Percentiles rank a stretch among this genome's conserved stretches.
Conservation (phyloP, 139 green algal species). For the Auxenochlorella protothecoides region DNA sequence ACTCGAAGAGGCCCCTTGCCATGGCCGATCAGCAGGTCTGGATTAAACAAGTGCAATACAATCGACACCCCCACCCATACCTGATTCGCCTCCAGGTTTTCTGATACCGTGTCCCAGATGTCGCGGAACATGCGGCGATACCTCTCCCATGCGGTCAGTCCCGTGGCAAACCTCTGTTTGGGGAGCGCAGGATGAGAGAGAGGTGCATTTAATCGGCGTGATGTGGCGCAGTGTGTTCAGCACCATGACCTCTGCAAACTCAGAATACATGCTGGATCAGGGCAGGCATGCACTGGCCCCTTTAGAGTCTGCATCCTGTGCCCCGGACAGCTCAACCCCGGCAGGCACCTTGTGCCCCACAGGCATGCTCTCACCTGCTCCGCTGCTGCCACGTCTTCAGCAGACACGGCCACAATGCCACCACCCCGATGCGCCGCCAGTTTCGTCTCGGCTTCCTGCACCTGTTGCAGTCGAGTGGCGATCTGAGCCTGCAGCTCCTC, state of each 20-base stretch:
- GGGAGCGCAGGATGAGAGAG: neutral
- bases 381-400: slow-evolving; percentile 6
- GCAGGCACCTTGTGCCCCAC: neutral
- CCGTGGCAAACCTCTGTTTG: neutral
- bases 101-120: slow-evolving; percentile 57
- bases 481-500: slow-evolving; percentile 27
- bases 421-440: slow-evolving; percentile 8
- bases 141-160: slow-evolving; percentile 13
- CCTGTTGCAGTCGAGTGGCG: slow-evolving; percentile 6
- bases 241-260: neutral
- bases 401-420: slow-evolving; percentile 7
- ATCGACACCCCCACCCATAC: neutral
- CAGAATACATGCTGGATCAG: no score
- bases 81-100: slow-evolving; percentile 63
- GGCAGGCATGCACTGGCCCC: no score
- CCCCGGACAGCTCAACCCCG: neutral
- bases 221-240: neutral
- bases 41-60: neutral
- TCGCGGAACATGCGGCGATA: slow-evolving; percentile 40
- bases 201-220: neutral
- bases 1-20: neutral
- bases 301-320: neutral
- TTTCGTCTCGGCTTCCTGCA: slow-evolving; percentile 5
- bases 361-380: slow-evolving; percentile 6
- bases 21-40: neutral